Conservation (phyloP, 345 rosid genomes). For the Lepidium sativum region DNA sequence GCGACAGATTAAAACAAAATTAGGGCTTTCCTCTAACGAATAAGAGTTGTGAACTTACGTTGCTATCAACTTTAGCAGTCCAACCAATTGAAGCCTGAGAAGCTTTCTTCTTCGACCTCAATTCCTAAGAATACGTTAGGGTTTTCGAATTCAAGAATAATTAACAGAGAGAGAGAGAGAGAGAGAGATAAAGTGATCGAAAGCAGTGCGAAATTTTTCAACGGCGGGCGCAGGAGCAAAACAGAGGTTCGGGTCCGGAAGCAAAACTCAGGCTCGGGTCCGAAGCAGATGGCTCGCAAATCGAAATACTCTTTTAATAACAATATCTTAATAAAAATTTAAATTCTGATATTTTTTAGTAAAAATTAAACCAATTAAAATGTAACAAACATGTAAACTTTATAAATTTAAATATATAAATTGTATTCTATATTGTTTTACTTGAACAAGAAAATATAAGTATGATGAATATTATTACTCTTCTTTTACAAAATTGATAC, state of each 20-base stretch:
- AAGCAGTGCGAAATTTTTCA: constrained; percentile 41
- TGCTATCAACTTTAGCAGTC: constrained; percentile 11
- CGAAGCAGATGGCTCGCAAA: constrained; percentile 17
- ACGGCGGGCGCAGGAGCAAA: constrained; percentile 48
- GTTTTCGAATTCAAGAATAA: constrained; percentile 24
- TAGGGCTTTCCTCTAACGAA: constrained; percentile 33
- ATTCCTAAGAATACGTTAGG: constrained; percentile 26
- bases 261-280: constrained; percentile 10
- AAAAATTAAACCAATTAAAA: no score
- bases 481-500: no score
- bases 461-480: no score
- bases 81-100: constrained; percentile 20
- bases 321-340: no score
- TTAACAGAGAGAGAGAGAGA: constrained; percentile 19
- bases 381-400: no score
- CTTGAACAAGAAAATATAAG: no score
- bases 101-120: constrained; percentile 25
- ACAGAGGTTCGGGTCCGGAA: constrained; percentile 31
- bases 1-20: not conserved
- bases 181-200: constrained; percentile 38
- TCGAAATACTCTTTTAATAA: constrained; percentile 1
- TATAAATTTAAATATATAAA: no score
- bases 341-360: no score
- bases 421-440: no score
- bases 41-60: constrained; percentile 33